Conservation (phyloP, 495 filamentous ascomycete species). For the Cercophora sp. region DNA sequence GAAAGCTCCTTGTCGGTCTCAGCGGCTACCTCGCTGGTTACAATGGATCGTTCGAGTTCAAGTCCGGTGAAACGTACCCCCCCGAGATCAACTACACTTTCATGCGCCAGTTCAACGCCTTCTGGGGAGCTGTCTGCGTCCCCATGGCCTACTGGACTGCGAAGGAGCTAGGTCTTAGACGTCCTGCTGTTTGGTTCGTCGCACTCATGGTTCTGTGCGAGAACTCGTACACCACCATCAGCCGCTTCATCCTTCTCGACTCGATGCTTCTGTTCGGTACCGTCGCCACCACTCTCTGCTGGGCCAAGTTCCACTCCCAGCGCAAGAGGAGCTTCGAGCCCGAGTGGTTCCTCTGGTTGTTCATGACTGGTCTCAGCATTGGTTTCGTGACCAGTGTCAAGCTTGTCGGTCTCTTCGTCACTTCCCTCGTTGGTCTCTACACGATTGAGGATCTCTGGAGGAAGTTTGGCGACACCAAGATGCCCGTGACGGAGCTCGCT, state of each 20-base stretch:
- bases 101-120: slow-evolving; percentile 96
- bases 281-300: slow-evolving; percentile 92
- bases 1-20: slow-evolving; percentile 96
- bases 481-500: slow-evolving; percentile 74
- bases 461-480: slow-evolving; percentile 92
- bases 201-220: slow-evolving; percentile 97
- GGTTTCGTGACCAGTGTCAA: slow-evolving; percentile 98
- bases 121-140: slow-evolving; percentile 88
- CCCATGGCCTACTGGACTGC: slow-evolving; percentile 95
- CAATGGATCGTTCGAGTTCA: slow-evolving; percentile 99
- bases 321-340: slow-evolving; percentile 76
- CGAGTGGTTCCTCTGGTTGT: slow-evolving; percentile 90
- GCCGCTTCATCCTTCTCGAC: slow-evolving; percentile 93
- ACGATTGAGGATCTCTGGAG: slow-evolving; percentile 97
- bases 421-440: slow-evolving; percentile 90
- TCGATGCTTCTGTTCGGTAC: slow-evolving; percentile 99
- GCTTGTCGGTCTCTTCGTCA: slow-evolving; percentile 93
- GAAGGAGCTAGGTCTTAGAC: slow-evolving; percentile 78
- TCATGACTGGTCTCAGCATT: slow-evolving; percentile 87
- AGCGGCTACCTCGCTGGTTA: slow-evolving; percentile 95
- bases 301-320: slow-evolving; percentile 88
- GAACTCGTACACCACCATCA: slow-evolving; percentile 98
- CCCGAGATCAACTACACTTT: slow-evolving; percentile 94
- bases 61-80: slow-evolving; percentile 93
- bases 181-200: slow-evolving; percentile 87